Base-by-base conservation (phyloP, 768 basidiomycete genomes). In the Heimioporus sp. region DNA sequence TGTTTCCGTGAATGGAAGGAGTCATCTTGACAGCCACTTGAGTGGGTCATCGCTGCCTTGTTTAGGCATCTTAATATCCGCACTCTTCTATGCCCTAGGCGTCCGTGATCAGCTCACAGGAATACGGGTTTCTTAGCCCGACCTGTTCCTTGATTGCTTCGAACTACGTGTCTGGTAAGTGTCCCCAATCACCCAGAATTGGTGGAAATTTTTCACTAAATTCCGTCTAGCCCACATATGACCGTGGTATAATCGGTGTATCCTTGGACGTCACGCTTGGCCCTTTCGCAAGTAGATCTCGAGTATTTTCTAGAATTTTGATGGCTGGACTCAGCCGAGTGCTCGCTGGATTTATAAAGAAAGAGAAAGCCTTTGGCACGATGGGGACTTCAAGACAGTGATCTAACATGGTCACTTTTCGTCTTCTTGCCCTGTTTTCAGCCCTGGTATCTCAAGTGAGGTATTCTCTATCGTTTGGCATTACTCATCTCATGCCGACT, bases 261-360 rank as follows among this genome's bases (percentile, higher is more conserved):
- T 11, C 17, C 41, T 30, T 15, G 11, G 13, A 28, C 43, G 36
- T 24, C 41, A 20, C n/a, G 38, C 6, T 24, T 19, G 24, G 31
- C 42, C 43, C 34, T 15, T 17, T 12, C 37, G 20, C 8, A 30
- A 39, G 16, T 10, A 7, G 16, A 30, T 15, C n/a, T 15, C 31
- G 15, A 37, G 17, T 8, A 32, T 36, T 32, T 24, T 28, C 17
- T 12, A 38, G n/a, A 41, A 38, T 31, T 16, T 24, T 32, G 32
- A 17, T 50, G 28, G 31, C 16, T 21, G 32, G 20, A 24, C 32
- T 19, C n/a, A 52, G 49, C 30, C 15, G n/a, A 30, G 52, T 62
- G 48, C 62, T 47, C 17, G 20, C 39, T 12, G 10, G 11, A 7
- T 11, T 20, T 55, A 60, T 66, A 60, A 65, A 60, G 10, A 7